These are phyloP conservation scores for Papiliotrema nemorosa DNA, from an alignment of 1,284 basidiomycete species.

Conservation along the genomic window DNA sequence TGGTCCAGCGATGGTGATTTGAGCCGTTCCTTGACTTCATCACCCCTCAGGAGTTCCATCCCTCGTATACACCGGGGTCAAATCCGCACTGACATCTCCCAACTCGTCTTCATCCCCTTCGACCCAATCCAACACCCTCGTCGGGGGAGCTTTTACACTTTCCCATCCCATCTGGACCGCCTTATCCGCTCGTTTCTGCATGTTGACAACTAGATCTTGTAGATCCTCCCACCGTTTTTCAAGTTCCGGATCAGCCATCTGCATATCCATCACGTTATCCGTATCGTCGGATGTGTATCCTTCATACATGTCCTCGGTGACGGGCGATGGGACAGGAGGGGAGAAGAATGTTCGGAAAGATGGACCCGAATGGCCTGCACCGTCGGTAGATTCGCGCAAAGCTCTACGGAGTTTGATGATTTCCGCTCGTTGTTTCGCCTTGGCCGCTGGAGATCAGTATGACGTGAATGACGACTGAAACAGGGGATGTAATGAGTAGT, in stretches of 20 bases:
- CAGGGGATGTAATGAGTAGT: not conserved
- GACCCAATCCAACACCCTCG: slow-evolving; percentile 34
- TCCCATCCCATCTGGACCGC: slow-evolving; percentile 30
- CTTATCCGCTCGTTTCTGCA: slow-evolving; percentile 29
- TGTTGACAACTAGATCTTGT: slow-evolving; percentile 25
- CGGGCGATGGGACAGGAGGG: slow-evolving; percentile 5
- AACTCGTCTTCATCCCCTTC: slow-evolving; percentile 19
- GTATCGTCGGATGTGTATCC: slow-evolving; percentile 5
- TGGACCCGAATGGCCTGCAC: not conserved
- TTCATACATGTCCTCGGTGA: not conserved
- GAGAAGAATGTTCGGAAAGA: not conserved
- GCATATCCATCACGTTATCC: slow-evolving; percentile 7
- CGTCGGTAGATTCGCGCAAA: slow-evolving; percentile 32
- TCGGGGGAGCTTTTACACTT: slow-evolving; percentile 16
- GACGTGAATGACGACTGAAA: not conserved
- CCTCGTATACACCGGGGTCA: not conserved
- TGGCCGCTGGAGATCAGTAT: slow-evolving; percentile 22
- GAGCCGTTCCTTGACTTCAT: too few species aligned
- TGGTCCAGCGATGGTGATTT: too few species aligned
- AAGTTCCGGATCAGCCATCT: slow-evolving; percentile 26
- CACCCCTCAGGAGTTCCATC: not conserved
- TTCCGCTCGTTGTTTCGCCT: slow-evolving; percentile 42
- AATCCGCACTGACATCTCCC: not conserved
- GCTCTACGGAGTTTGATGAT: slow-evolving; percentile 38
- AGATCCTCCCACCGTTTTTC: slow-evolving; percentile 42